Percentiles rank a stretch among this genome's conserved stretches.
phyloP scores from a whole-genome alignment of 306 rosid species.

The Quercus cerris region DNA sequence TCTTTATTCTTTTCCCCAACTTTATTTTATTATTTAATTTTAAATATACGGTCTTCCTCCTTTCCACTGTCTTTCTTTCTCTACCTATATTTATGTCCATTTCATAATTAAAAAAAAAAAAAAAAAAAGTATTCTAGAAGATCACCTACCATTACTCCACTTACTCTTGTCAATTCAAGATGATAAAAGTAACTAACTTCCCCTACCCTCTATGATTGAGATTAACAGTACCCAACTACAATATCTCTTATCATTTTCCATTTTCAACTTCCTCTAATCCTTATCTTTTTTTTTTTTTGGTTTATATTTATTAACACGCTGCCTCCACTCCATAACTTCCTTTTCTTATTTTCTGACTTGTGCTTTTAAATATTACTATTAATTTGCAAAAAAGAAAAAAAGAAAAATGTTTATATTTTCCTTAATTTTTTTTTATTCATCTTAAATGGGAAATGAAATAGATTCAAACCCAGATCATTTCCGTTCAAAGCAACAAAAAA shows the following conservation, averaged over 20 bases:
- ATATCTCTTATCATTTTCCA: background rate
- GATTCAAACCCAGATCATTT: too few species aligned
- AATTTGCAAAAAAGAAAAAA: too few species aligned
- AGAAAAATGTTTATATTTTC: too few species aligned
- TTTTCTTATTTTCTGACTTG: too few species aligned
- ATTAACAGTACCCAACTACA: constrained; percentile 11
- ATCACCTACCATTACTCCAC: constrained; percentile 41
- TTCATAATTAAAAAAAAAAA: constrained; percentile 10
- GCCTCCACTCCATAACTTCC: too few species aligned
- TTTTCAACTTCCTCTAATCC: background rate
- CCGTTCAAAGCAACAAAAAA: too few species aligned
- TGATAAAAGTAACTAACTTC: constrained; percentile 34
- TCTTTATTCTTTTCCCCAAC: constrained; percentile 8
- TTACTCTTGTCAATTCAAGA: constrained; percentile 44
- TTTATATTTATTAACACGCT: too few species aligned
- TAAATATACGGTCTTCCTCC: constrained; percentile 7
- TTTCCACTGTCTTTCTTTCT: constrained; percentile 27
- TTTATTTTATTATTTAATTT: background rate
- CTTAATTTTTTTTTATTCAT: too few species aligned
- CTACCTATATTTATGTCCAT: constrained; percentile 13
- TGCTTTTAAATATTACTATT: too few species aligned
- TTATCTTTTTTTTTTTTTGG: background rate
- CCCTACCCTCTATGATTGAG: constrained; percentile 39
- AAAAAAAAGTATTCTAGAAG: constrained; percentile 45
- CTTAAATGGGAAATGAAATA: too few species aligned